These are phyloP conservation scores for Gymnopilus junonius DNA, from an alignment of 768 basidiomycete genomes.

Conservation along the genomic window DNA sequence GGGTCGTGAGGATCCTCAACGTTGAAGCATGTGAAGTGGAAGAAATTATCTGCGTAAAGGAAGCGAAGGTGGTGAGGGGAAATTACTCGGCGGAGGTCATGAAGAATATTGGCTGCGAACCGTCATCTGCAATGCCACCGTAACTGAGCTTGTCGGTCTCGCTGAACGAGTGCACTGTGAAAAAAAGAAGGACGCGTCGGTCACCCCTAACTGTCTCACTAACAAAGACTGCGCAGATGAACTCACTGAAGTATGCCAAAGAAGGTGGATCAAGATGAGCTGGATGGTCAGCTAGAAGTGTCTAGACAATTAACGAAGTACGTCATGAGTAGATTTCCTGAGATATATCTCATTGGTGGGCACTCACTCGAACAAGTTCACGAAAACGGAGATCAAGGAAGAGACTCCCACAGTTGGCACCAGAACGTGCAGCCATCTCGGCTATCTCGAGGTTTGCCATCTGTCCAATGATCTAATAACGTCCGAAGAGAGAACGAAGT, in stretches of 20 bases:
- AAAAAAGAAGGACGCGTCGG: background rate
- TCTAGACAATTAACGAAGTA: conserved; percentile 23
- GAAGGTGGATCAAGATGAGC: conserved; percentile 83
- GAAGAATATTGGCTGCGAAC: conserved; percentile 42
- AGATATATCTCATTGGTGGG: background rate
- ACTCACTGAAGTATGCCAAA: conserved; percentile 78
- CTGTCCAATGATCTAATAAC: conserved; percentile 69
- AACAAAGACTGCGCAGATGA: background rate
- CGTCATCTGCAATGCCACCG: conserved; percentile 73
- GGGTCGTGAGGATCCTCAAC: conserved; percentile 83
- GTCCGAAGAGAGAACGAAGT: conserved; percentile 23
- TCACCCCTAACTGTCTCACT: conserved; percentile 4
- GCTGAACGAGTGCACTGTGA: conserved; percentile 77
- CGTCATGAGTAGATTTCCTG: background rate
- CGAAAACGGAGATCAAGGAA: conserved; percentile 89
- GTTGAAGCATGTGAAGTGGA: conserved; percentile 92
- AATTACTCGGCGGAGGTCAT: background rate
- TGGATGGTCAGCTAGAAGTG: conserved; percentile 80
- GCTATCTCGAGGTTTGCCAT: conserved; percentile 86
- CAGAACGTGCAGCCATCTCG: conserved; percentile 87
- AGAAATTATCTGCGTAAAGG: conserved; percentile 65
- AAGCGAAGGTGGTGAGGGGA: conserved; percentile 1
- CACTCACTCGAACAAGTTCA: conserved; percentile 70
- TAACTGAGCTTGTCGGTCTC: conserved; percentile 88
- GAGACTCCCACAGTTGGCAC: conserved; percentile 85